Conservation (phyloP, 805 yeast species). For the Maudiozyma turicensis region DNA sequence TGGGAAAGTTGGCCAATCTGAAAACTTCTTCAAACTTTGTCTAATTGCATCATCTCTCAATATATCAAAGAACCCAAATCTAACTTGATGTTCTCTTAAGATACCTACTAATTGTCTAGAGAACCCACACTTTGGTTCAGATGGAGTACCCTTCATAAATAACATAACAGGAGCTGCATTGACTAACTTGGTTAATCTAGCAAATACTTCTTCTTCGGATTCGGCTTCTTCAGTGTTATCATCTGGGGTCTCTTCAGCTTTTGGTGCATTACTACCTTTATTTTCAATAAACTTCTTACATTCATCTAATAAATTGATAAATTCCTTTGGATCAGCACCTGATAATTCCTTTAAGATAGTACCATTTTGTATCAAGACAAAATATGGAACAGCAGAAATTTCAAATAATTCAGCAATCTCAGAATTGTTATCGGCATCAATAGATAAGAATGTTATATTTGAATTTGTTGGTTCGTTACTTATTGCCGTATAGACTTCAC, state of each 20-base stretch:
- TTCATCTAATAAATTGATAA: conserved; percentile 63
- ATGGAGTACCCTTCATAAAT: conserved; percentile 98
- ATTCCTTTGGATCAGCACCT: conserved; percentile 95
- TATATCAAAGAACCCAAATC: conserved; percentile 96
- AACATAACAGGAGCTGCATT: conserved; percentile 96
- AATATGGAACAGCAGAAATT: conserved; percentile 90
- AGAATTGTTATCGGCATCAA: conserved; percentile 83
- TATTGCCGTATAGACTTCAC: conserved; percentile 69
- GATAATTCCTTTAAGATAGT: conserved; percentile 85
- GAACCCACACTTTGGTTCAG: conserved; percentile 96
- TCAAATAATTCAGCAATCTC: conserved; percentile 90
- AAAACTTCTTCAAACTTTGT: conserved; percentile 80
- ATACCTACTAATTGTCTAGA: conserved; percentile 94
- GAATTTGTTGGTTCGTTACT: conserved; percentile 52
- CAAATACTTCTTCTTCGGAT: conserved; percentile 70
- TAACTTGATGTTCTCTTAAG: conserved; percentile 86
- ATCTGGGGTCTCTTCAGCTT: conserved; percentile 8
- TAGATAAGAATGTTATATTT: conserved; percentile 58
- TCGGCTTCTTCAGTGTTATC: conserved; percentile 49
- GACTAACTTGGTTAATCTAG: conserved; percentile 72
- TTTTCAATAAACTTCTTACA: conserved; percentile 20
- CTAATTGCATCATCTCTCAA: conserved; percentile 91
- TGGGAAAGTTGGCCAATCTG: conserved; percentile 99
- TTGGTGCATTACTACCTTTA: neutral
- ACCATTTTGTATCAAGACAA: conserved; percentile 73